Evolutionary conservation across 2,329 filamentous ascomycete genomes (phyloP), one percentile per base, ranked within the genome.

Genomic region (Trichoderma hamatum): DNA sequence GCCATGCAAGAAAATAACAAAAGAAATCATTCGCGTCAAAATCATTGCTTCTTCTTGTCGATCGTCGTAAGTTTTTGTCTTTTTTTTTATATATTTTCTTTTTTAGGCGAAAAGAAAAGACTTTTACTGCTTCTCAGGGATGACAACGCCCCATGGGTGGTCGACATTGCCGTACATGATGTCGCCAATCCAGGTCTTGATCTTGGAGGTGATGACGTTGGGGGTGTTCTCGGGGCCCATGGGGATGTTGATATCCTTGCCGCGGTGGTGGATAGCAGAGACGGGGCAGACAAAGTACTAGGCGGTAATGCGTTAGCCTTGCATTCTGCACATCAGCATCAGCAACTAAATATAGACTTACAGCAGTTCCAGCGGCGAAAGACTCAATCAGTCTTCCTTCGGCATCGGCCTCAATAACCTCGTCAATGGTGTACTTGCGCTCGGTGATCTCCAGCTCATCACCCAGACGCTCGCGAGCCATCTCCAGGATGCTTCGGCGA

Each of bases 311-410:
- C 14, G 70, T 78, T 59, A 79, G 74, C 30, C 55, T 43, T 39
- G 19, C 28, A n/a, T 7, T 16, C 28, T 3, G 26, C 10, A 19
- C 2, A 34, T 19, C 11, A n/a, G 10, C 19, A 1, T 10, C 13
- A 14, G 28, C 28, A 49, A 34, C n/a, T 19, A 39, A 72, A 26
- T 11, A 16, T 16, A 6, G 19, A 86, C 89, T 84, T 84, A 92
- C 90, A 68, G 94, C 94, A 71, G 94, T 97, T 21, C 95, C 94
- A 39, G 92, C 89, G 9, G 92, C 92, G 77, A 97, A 97, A 1
- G 92, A 87, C 82, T 97, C 94, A 11, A 97, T 78, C 54, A 97
- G 79, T 2, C 94, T 84, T 3, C 92, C 93, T 76, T 97, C 92
- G 54, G 85, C 81, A 30, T 88, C 82, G 1, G 94, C 93, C 76